These are phyloP conservation scores for Dillenia turbinata DNA, from an alignment of 164 flowering plant species.

Conservation along the genomic window DNA sequence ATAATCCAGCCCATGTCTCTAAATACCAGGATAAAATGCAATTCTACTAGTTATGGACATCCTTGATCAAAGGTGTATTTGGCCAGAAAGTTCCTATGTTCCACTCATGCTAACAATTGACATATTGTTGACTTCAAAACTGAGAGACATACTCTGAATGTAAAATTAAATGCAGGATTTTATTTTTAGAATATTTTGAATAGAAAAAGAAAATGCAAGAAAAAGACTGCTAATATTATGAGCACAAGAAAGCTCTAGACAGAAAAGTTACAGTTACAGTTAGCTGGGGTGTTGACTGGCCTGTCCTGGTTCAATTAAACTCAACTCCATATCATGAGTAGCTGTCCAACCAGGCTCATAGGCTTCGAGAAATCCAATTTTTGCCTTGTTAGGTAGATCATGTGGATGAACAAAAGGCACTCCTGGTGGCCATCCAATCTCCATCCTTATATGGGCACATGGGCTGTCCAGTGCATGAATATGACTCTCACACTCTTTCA, in stretches of 20 bases:
- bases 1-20: no score
- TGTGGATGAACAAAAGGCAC: slow-evolving; percentile 99
- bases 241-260: slow-evolving; percentile 1
- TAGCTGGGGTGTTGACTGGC: slow-evolving; percentile 52
- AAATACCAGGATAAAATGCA: no score
- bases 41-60: no score
- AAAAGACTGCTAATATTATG: not conserved
- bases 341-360: slow-evolving; percentile 97
- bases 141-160: no score
- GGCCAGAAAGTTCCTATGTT: no score
- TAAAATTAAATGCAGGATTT: no score
- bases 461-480: slow-evolving; percentile 77
- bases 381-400: slow-evolving; percentile 95
- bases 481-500: slow-evolving; percentile 90
- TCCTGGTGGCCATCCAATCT: slow-evolving; percentile 97
- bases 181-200: no score
- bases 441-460: slow-evolving; percentile 72
- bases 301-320: slow-evolving; percentile 59
- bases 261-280: slow-evolving; percentile 46
- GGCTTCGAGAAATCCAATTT: slow-evolving; percentile 92
- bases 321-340: slow-evolving; percentile 84
- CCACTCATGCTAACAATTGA: no score
- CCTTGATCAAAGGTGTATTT: no score
- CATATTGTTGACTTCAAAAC: no score
- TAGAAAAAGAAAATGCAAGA: not conserved